These are phyloP conservation scores for Coniferiporia sulphurascens DNA, from an alignment of 1,284 basidiomycete species.

Conservation along the genomic window DNA sequence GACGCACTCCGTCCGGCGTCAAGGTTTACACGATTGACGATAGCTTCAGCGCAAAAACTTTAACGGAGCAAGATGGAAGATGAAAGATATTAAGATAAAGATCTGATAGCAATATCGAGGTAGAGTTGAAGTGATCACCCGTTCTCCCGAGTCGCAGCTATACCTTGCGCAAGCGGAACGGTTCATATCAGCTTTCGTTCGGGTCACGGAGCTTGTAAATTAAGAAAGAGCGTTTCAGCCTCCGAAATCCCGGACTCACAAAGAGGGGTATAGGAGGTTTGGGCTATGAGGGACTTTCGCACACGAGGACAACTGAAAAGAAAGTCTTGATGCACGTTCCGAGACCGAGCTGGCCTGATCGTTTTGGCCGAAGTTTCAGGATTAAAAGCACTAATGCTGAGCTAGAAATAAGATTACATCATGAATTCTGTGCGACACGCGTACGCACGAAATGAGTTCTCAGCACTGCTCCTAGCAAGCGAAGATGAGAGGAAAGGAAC, in stretches of 20 bases:
- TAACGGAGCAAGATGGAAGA: slow-evolving; percentile 4
- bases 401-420: background rate
- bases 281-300: background rate
- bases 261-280: background rate
- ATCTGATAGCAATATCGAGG: slow-evolving; percentile 13
- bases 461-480: background rate
- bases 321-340: background rate
- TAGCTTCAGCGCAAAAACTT: slow-evolving; percentile 5
- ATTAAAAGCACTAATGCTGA: background rate
- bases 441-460: background rate
- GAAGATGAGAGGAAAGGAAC: background rate
- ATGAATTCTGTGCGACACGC: too few species aligned
- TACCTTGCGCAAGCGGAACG: too few species aligned
- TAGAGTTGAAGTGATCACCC: background rate
- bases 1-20: background rate
- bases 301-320: background rate
- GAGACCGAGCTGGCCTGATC: background rate
- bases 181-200: too few species aligned
- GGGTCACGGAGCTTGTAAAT: too few species aligned
- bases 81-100: slow-evolving; percentile 12
- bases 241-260: background rate
- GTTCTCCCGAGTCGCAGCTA: background rate
- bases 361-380: too few species aligned
- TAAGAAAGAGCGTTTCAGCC: background rate
- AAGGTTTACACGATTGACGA: slow-evolving; percentile 9